Evolutionary conservation across 768 basidiomycete species (phyloP).

Genomic region (Mycena leptocephala): DNA sequence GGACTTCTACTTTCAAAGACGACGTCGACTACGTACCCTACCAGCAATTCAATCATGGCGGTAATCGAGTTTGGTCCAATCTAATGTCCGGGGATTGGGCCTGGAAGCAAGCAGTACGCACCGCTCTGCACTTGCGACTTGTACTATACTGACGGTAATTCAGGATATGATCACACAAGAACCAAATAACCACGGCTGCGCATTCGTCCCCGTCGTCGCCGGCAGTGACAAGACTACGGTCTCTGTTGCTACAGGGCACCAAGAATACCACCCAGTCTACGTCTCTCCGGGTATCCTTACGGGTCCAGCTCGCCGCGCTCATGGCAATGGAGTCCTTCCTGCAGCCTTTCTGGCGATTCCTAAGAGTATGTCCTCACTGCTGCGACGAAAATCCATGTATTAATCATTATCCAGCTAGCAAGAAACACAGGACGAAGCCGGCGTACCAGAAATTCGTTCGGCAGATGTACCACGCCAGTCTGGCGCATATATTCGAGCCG

Average conservation of each 20-base stretch:
- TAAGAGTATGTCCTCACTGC: not conserved
- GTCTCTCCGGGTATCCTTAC: not conserved
- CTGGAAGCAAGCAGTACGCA: slow-evolving; percentile 30
- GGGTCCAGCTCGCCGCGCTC: not conserved
- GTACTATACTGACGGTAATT: no score
- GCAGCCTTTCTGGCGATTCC: not conserved
- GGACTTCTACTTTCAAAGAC: slow-evolving; percentile 39
- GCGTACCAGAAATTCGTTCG: slow-evolving; percentile 29
- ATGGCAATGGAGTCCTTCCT: not conserved
- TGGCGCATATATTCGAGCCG: slow-evolving; percentile 34
- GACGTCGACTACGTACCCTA: slow-evolving; percentile 43
- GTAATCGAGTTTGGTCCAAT: slow-evolving; percentile 43
- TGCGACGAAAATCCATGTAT: not conserved
- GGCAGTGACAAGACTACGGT: not conserved
- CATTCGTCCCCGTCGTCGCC: not conserved
- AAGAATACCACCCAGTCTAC: not conserved
- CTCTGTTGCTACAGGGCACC: not conserved
- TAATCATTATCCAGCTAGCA: not conserved
- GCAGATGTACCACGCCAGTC: slow-evolving; percentile 32
- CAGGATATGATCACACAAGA: not conserved
- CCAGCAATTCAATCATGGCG: slow-evolving; percentile 38
- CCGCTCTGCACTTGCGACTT: not conserved
- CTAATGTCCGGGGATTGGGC: slow-evolving; percentile 58
- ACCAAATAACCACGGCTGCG: not conserved
- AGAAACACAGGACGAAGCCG: not conserved